Evolutionary conservation across 1,284 basidiomycete genomes (phyloP).

Genomic region (Clitocybe nebularis): DNA sequence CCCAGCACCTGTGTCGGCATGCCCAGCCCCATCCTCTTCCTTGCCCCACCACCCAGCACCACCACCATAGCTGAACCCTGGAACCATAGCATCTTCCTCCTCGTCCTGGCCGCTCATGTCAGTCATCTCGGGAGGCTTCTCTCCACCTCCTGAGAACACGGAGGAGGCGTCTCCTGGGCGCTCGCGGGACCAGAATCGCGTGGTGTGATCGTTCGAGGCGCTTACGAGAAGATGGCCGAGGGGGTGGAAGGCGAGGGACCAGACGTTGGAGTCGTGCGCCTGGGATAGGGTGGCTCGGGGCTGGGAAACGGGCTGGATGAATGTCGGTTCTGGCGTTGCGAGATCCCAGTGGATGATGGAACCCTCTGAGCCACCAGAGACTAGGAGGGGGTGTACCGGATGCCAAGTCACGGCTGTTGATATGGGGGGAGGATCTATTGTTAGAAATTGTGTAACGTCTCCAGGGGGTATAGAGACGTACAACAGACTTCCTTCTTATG

Average conservation of each 20-base stretch:
- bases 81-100: slow-evolving; percentile 71
- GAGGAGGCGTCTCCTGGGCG: slow-evolving; percentile 70
- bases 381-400: slow-evolving; percentile 87
- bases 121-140: slow-evolving; percentile 65
- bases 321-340: slow-evolving; percentile 43
- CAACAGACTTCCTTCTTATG: slow-evolving; percentile 98
- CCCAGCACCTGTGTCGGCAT: slow-evolving; percentile 12
- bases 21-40: slow-evolving; percentile 31
- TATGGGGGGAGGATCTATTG: slow-evolving; percentile 3
- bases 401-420: slow-evolving; percentile 87
- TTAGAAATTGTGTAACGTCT: slow-evolving; percentile 1
- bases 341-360: slow-evolving; percentile 93
- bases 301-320: slow-evolving; percentile 34
- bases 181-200: slow-evolving; percentile 94
- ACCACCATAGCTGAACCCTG: slow-evolving; percentile 50
- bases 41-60: slow-evolving; percentile 35
- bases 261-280: slow-evolving; percentile 97
- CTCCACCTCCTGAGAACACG: slow-evolving; percentile 71
- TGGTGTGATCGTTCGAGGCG: slow-evolving; percentile 96
- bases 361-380: slow-evolving; percentile 92
- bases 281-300: slow-evolving; percentile 84
- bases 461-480: slow-evolving; percentile 39
- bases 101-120: slow-evolving; percentile 65
- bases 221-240: slow-evolving; percentile 91
- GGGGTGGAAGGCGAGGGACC: slow-evolving; percentile 94